Conservation (phyloP, 805 yeast genomes). For the Suhomyces emberorum region DNA sequence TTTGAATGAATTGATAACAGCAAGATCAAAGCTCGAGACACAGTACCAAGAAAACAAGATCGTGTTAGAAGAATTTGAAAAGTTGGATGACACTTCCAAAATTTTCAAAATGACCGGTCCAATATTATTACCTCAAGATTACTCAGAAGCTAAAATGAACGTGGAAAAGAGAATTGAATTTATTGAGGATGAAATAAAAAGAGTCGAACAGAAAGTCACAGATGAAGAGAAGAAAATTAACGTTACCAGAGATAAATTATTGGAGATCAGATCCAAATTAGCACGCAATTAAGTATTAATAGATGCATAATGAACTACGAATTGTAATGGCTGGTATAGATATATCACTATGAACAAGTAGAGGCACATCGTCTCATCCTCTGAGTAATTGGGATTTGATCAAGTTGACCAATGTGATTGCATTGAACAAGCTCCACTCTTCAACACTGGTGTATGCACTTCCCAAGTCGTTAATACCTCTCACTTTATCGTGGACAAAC, state of each 20-base stretch:
- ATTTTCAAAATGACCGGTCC: slow-evolving; percentile 91
- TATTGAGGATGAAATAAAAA: slow-evolving; percentile 67
- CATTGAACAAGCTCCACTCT: slow-evolving; percentile 74
- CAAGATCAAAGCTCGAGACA: slow-evolving; percentile 86
- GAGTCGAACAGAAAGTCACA: slow-evolving; percentile 69
- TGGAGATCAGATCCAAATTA: slow-evolving; percentile 42
- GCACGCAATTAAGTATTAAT: slow-evolving; percentile 2
- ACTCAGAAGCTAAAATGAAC: slow-evolving; percentile 74
- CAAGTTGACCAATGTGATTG: slow-evolving; percentile 61
- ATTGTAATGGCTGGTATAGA: too few relatives aligned
- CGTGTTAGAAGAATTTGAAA: slow-evolving; percentile 75
- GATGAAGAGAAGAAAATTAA: slow-evolving; percentile 50
- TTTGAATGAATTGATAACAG: slow-evolving; percentile 53
- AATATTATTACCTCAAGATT: slow-evolving; percentile 85
- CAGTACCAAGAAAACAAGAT: slow-evolving; percentile 92
- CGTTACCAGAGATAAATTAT: slow-evolving; percentile 51
- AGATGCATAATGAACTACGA: not conserved
- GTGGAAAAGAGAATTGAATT: slow-evolving; percentile 89
- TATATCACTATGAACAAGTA: too few relatives aligned
- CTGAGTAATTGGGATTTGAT: slow-evolving; percentile 66
- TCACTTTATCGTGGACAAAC: slow-evolving; percentile 61
- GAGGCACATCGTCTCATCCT: too few relatives aligned
- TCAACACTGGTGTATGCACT: slow-evolving; percentile 59
- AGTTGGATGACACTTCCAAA: slow-evolving; percentile 63
- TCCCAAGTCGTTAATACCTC: slow-evolving; percentile 53